Base-by-base conservation (phyloP, 768 basidiomycete genomes). In the Tylopilus sp. region DNA sequence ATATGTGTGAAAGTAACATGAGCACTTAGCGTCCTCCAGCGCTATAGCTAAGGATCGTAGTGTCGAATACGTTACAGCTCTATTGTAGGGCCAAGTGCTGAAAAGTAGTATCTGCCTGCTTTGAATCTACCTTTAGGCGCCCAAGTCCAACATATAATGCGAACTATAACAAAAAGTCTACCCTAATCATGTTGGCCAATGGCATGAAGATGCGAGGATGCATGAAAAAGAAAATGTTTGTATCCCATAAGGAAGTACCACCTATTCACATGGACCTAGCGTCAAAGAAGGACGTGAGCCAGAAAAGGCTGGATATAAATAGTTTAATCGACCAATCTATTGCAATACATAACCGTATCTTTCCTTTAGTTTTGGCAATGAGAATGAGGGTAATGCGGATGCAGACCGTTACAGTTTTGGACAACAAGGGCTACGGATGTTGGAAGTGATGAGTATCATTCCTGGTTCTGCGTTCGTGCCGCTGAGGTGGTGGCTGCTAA, bases 161-260 rank as follows among this genome's bases (percentile, higher is more conserved):
- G 44, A 66, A 50, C 51, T 57, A 64, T 66, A 66, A 64, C 49
- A 50, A 53, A 57, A 36, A 24, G 42, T 59, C 29, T 63, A 60
- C 44, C 41, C 52, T 57, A 45, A 53, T 25, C 50, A 19, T 52
- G 36, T 49, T 36, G 42, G 54, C 55, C 62, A 52, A 55, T 47
- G 45, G 41, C 46, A 53, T 45, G 34, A 53, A 49, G 38, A 30
- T 40, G 12, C 24, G 34, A 19, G 40, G 25, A 43, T 52, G 31
- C 45, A 50, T 53, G 54, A 26, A 8, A 12, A 37, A 21, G 38
- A 48, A 51, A 28, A 45, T 40, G 33, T 42, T 41, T 41, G 42
- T 31, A 45, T 50, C 37, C 47, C 45, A 65, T 62, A 57, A 62
- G 49, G 51, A 55, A 64, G 55, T 45, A 49, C 45, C 52, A 53